Evolutionary conservation across 805 yeast genomes (phyloP), one percentile per base, ranked within the genome.

Genomic region (Candida koratica): DNA sequence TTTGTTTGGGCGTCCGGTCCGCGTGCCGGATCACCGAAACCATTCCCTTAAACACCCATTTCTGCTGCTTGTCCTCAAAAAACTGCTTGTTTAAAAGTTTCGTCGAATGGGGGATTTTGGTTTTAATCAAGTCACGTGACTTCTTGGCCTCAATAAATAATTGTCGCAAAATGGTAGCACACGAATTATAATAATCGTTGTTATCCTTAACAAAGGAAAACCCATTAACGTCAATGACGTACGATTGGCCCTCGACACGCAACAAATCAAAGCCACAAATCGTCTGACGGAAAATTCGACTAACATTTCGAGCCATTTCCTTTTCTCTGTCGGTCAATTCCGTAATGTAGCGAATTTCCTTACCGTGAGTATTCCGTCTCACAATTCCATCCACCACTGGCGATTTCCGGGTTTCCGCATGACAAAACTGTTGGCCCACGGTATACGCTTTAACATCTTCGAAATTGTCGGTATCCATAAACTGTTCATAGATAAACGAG

Each of bases 341-440:
- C 1, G 98, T 90, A 23, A 93, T 73, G 53, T 84, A 93, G 45
- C 99, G 73, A 30, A 93, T 81, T 61, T 93, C 99, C 58, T 93
- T 93, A 31, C 99, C 99, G 52, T 89, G 95, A 1, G 97, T 89
- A 55, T 93, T 93, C 58, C 99, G 76, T 53, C 97, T 75, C 17
- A 93, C 99, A 39, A 93, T 85, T 31, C 99, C 99, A 63, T 93
- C 99, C n/a, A 93, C 98, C 3, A 93, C 98, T 1, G 99, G 99
- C 0, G 96, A 87, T 58, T 93, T 93, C 53, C 99, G 75, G 1
- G 99, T 93, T 56, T 93, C 99, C 0, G 98, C 99, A 59, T 93
- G 99, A 56, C 98, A 93, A 53, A 75, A 93, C 13, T 67, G 67
- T 3, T 82, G 78, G 1, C 98, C 97, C 4, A 93, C 97, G 1